These are phyloP conservation scores for Alternaria arbusti DNA, from an alignment of 2,329 filamentous ascomycete genomes.

Conservation along the genomic window DNA sequence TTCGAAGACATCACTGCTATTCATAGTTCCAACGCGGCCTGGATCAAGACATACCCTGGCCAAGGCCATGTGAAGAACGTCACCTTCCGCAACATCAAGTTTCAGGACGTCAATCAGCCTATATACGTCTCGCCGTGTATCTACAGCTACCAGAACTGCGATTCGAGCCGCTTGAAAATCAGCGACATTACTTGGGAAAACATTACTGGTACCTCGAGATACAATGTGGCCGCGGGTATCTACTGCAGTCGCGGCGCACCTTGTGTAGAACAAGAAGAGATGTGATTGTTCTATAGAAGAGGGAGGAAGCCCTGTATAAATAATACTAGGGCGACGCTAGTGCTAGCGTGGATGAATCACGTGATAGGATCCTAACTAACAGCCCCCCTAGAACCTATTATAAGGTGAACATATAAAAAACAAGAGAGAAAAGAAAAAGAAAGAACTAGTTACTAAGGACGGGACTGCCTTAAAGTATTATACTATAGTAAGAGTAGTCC, in stretches of 20 bases:
- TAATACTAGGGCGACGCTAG: no score
- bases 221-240: slow-evolving; percentile 56
- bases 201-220: slow-evolving; percentile 52
- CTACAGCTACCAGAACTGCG: slow-evolving; percentile 44
- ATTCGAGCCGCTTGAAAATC: slow-evolving; percentile 44
- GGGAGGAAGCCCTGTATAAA: no score
- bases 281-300: no score
- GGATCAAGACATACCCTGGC: slow-evolving; percentile 45
- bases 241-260: slow-evolving; percentile 48
- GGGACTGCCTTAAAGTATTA: no score
- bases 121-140: slow-evolving; percentile 58
- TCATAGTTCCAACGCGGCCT: slow-evolving; percentile 35
- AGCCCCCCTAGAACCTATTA: no score
- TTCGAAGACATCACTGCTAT: slow-evolving; percentile 45
- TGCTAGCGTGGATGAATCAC: no score
- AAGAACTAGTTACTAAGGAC: no score
- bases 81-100: slow-evolving; percentile 51
- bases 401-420: no score
- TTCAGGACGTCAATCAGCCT: slow-evolving; percentile 54
- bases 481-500: no score
- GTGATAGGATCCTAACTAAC: no score
- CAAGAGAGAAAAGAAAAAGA: no score
- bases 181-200: slow-evolving; percentile 58
- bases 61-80: slow-evolving; percentile 53
- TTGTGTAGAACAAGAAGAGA: no score